Base-by-base conservation (phyloP, 2,329 filamentous ascomycete species). In the Verticillium nonalfalfae region DNA sequence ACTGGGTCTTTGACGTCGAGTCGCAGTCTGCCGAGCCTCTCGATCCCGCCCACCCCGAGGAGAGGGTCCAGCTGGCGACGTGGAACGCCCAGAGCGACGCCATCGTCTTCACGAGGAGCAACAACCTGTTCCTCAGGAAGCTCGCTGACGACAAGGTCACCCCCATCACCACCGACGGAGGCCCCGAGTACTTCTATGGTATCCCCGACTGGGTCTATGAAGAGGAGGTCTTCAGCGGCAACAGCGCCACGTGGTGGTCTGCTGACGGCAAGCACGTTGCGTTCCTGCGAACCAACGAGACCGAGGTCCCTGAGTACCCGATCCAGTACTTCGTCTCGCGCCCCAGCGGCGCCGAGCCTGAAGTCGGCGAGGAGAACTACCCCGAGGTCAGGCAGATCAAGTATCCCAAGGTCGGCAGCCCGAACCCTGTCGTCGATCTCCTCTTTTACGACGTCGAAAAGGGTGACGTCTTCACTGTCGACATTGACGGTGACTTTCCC, bases 181-280 rank as follows among this genome's bases (percentile, higher is more conserved):
- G 94, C 0, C 80, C 87, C 0, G 87, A 98, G 68, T 86, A 95
- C 63, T 99, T 99, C 75, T 97, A 99, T 69, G 95, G 95, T 18
- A 86, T 97, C 21, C 95, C 95, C 0, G 96, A 99, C 73, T 99
- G 92, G 90, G 90, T 93, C 0, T 96, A 96, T 71, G 92, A 96
- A 72, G 82, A 85, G 66, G 92, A 96, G 73, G 91, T 96, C 4
- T 89, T 96, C 66, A 73, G 77, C 11, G 86, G 84, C 1, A 89
- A 90, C 67, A 90, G 84, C 62, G 92, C 89, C 9, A 93, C 91
- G 1, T 96, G 92, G 92, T 96, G 90, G 90, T 91, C 90, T 33
- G 82, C 86, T 56, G 90, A 93, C 72, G 91, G 91, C 40, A 87
- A 90, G 68, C 93, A 89, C 71, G 76, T 96, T 64, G 90, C 92